Evolutionary conservation across 83 land plant genomes (phyloP).

Genomic region (Thuja plicata): DNA sequence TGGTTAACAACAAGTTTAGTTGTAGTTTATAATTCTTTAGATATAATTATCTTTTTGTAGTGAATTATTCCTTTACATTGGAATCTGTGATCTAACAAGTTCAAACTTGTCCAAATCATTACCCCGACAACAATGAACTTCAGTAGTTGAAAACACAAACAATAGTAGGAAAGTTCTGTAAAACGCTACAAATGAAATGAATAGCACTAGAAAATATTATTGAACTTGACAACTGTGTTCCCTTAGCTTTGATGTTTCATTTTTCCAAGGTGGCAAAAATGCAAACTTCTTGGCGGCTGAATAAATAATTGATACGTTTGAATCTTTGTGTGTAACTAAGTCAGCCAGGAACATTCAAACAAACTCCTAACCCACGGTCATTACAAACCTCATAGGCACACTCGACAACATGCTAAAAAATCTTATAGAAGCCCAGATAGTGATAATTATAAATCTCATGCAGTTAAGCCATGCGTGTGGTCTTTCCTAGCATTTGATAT

Average conservation of each 20-base stretch:
- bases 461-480: neutral
- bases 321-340: neutral
- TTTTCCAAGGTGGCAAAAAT: neutral
- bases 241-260: neutral
- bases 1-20: neutral
- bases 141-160: neutral
- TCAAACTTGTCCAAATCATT: constrained; percentile 2
- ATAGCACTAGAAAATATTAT: neutral
- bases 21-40: neutral
- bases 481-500: neutral
- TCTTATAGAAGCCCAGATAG: neutral
- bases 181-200: neutral
- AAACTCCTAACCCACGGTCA: neutral
- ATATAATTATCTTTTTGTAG: neutral
- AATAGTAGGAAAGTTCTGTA: neutral
- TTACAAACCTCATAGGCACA: neutral
- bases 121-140: neutral
- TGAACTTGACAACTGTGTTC: neutral
- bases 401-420: neutral
- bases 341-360: neutral
- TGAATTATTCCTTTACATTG: neutral
- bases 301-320: neutral
- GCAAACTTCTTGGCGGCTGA: neutral
- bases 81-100: neutral
- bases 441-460: neutral